phyloP scores from a whole-genome alignment of 2,329 filamentous ascomycete species.

The Epicoccum nigrum region DNA sequence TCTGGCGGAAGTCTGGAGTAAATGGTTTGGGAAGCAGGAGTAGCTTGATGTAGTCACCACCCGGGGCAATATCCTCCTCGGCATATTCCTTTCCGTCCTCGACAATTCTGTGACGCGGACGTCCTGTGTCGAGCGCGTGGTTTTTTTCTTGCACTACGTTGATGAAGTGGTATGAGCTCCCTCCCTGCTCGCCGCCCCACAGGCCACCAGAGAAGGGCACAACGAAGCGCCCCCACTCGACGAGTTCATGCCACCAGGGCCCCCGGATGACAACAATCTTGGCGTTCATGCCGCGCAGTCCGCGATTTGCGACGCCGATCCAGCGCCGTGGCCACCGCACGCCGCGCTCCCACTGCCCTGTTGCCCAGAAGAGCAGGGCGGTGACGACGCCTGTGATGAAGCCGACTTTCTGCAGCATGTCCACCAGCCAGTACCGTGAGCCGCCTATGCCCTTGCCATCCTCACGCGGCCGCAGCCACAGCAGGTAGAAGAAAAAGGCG shows the following conservation, averaged over 20 bases:
- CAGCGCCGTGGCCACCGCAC: slow-evolving; percentile 93
- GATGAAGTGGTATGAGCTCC: slow-evolving; percentile 76
- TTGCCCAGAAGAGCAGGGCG: slow-evolving; percentile 85
- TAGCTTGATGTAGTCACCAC: slow-evolving; percentile 90
- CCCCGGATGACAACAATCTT: slow-evolving; percentile 90
- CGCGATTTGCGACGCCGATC: slow-evolving; percentile 87
- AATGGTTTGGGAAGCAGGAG: slow-evolving; percentile 93
- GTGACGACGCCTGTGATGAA: slow-evolving; percentile 91
- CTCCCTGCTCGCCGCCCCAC: slow-evolving; percentile 56
- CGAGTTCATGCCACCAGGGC: slow-evolving; percentile 78
- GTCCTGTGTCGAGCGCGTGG: slow-evolving; percentile 31
- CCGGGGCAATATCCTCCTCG: slow-evolving; percentile 88
- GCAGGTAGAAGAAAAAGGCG: slow-evolving; percentile 81
- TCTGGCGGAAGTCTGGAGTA: slow-evolving; percentile 90
- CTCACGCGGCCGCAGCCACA: slow-evolving; percentile 95
- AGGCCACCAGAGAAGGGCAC: slow-evolving; percentile 67
- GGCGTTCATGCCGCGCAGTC: slow-evolving; percentile 89
- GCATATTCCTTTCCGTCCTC: slow-evolving; percentile 68
- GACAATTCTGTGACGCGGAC: slow-evolving; percentile 46
- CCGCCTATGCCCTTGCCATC: slow-evolving; percentile 91
- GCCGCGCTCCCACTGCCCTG: slow-evolving; percentile 94
- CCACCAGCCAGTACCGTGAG: slow-evolving; percentile 94
- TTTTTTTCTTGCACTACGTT: slow-evolving; percentile 60
- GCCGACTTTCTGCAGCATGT: slow-evolving; percentile 87
- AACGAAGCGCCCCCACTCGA: slow-evolving; percentile 76